These are phyloP conservation scores for Verticillium tricorpus DNA, from an alignment of 2,329 filamentous ascomycete genomes.

Conservation along the genomic window DNA sequence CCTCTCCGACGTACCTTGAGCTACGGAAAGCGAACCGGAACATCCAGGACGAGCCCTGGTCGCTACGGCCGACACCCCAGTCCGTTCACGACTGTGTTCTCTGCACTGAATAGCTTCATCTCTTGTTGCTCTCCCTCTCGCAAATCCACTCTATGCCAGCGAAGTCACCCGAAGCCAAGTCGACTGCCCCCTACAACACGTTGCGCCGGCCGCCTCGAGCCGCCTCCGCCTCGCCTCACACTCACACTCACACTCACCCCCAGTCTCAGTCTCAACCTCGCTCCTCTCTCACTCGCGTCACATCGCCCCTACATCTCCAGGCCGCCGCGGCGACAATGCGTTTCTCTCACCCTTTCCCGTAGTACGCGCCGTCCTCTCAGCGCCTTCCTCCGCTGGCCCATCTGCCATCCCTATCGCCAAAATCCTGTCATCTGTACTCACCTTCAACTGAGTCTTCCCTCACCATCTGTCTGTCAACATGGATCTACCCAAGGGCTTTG, in stretches of 20 bases:
- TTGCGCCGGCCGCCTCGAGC: background rate
- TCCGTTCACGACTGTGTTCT: background rate
- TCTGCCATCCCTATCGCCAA: background rate
- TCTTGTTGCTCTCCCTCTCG: background rate
- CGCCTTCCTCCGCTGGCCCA: background rate
- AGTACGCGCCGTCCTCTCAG: background rate
- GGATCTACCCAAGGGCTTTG: slow-evolving; percentile 15
- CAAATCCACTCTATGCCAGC: background rate
- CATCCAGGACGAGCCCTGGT: background rate
- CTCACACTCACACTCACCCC: background rate
- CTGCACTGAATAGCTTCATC: background rate
- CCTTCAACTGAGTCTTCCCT: background rate
- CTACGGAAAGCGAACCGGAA: background rate
- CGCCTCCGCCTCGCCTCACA: background rate
- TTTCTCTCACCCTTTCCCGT: background rate
- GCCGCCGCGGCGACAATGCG: background rate
- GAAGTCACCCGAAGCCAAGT: background rate
- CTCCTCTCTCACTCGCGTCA: background rate
- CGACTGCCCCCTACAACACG: background rate
- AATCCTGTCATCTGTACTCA: background rate
- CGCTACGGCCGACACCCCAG: background rate
- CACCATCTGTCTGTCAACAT: slow-evolving; percentile 1
- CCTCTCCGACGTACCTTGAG: background rate
- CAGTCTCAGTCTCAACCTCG: too few relatives aligned
- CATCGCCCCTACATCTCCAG: background rate